Percentiles rank a stretch among this genome's conserved stretches.
phyloP scores from a whole-genome alignment of 768 basidiomycete species.

The Leucogyrophana mollusca region DNA sequence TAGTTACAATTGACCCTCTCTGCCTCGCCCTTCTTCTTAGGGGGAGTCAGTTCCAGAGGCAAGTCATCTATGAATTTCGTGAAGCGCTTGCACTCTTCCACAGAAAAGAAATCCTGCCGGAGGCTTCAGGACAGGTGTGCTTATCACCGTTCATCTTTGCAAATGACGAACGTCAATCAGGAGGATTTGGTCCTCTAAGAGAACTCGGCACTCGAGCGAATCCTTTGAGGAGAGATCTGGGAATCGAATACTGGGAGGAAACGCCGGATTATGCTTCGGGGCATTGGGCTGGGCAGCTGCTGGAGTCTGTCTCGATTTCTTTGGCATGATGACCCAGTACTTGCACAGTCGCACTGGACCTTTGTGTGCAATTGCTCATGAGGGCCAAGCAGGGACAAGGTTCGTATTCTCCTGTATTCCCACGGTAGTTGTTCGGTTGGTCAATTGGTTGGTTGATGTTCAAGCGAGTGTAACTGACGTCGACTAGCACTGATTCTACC shows the following conservation, averaged over 20 bases:
- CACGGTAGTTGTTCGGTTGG: no score
- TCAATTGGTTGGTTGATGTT: no score
- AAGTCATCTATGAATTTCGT: constrained; percentile 58
- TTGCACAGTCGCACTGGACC: no score
- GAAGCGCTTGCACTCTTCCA: constrained; percentile 60
- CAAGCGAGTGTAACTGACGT: no score
- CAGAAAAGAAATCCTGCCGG: constrained; percentile 51
- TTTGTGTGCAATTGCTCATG: no score
- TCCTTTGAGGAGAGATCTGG: constrained; percentile 46
- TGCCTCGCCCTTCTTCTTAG: constrained; percentile 73
- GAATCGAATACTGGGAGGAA: constrained; percentile 27
- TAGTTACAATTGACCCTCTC: constrained; percentile 63
- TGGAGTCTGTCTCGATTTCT: constrained; percentile 1
- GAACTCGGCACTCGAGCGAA: constrained; percentile 41
- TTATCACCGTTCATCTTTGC: constrained; percentile 1
- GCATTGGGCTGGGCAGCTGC: neutral
- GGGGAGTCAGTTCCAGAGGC: constrained; percentile 64
- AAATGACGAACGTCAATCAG: constrained; percentile 54
- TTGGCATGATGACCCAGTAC: constrained; percentile 1
- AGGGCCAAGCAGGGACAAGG: no score
- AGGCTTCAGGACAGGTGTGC: neutral
- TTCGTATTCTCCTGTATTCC: no score
- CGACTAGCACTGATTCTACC: no score
- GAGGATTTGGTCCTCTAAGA: constrained; percentile 66
- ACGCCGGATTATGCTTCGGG: neutral